These are phyloP conservation scores for Heteromeles arbutifolia DNA, from an alignment of 306 rosid genomes.

Conservation along the genomic window DNA sequence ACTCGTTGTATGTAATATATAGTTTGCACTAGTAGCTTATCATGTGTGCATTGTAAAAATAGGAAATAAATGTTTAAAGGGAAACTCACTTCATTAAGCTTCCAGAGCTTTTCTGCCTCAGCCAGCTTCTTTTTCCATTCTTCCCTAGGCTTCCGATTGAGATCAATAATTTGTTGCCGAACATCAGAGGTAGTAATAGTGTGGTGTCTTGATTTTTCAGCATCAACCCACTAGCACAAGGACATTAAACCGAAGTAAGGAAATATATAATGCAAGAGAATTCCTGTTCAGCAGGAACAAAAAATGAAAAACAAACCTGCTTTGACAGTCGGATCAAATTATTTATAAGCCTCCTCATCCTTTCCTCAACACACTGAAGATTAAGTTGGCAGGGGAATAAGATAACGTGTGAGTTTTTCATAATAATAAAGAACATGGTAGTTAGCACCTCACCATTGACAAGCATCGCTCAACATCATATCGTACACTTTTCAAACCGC, in stretches of 20 bases:
- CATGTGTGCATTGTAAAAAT: not conserved
- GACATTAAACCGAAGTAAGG: constrained; percentile 22
- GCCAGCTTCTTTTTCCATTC: constrained; percentile 68
- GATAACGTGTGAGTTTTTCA: constrained; percentile 12
- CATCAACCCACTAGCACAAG: constrained; percentile 52
- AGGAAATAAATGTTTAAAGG: constrained; percentile 1
- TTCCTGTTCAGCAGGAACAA: constrained; percentile 6
- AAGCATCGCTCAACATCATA: constrained; percentile 72
- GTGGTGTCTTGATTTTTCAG: constrained; percentile 65
- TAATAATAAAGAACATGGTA: constrained; percentile 8
- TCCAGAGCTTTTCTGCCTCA: constrained; percentile 52
- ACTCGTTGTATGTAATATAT: too few relatives aligned
- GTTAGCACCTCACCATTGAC: constrained; percentile 66
- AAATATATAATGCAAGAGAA: constrained; percentile 10
- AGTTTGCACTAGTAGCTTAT: too few relatives aligned
- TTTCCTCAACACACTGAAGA: constrained; percentile 83
- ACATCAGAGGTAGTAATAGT: constrained; percentile 58
- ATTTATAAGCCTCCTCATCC: constrained; percentile 72
- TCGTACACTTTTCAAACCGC: constrained; percentile 55
- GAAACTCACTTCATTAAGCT: constrained; percentile 51
- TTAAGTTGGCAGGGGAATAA: constrained; percentile 21
- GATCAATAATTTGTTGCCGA: constrained; percentile 52
- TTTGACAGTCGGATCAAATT: constrained; percentile 71
- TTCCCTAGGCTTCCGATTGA: constrained; percentile 62
- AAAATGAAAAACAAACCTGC: constrained; percentile 47